Evolutionary conservation across 306 rosid species (phyloP).

Genomic region (Trifolium subterraneum): DNA sequence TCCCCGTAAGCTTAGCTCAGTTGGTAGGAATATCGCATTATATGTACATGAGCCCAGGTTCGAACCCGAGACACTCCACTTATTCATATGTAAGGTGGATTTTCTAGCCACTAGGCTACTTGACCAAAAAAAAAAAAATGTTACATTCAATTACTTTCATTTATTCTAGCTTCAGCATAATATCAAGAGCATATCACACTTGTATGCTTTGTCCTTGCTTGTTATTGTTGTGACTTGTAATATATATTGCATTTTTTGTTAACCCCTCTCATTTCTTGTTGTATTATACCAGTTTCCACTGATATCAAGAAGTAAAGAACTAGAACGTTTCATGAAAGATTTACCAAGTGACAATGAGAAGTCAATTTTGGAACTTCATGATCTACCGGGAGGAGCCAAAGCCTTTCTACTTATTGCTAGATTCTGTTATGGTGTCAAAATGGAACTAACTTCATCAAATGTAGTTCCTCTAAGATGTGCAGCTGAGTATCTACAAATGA

Average conservation of each 20-base stretch:
- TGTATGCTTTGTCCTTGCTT: background rate
- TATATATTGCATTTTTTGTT: constrained; percentile 19
- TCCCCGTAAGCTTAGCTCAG: too few relatives aligned
- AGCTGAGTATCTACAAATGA: constrained; percentile 80
- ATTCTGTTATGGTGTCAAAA: constrained; percentile 87
- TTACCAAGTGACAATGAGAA: constrained; percentile 51
- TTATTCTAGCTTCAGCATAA: background rate
- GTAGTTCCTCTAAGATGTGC: constrained; percentile 74
- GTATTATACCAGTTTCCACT: constrained; percentile 74
- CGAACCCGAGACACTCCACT: too few relatives aligned
- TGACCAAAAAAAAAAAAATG: too few relatives aligned
- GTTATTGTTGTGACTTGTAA: background rate
- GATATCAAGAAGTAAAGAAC: constrained; percentile 76
- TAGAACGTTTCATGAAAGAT: constrained; percentile 65
- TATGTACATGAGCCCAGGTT: too few relatives aligned
- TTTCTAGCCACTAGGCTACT: too few relatives aligned
- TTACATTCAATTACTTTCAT: background rate
- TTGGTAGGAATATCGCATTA: too few relatives aligned
- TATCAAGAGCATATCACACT: background rate
- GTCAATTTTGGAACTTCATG: constrained; percentile 67
- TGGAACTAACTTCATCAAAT: constrained; percentile 74
- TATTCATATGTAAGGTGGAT: too few relatives aligned
- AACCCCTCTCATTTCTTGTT: background rate
- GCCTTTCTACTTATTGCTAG: constrained; percentile 65
- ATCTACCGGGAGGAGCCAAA: constrained; percentile 88